phyloP scores from a whole-genome alignment of 495 filamentous ascomycete genomes.

The Sordaria brevicollis region DNA sequence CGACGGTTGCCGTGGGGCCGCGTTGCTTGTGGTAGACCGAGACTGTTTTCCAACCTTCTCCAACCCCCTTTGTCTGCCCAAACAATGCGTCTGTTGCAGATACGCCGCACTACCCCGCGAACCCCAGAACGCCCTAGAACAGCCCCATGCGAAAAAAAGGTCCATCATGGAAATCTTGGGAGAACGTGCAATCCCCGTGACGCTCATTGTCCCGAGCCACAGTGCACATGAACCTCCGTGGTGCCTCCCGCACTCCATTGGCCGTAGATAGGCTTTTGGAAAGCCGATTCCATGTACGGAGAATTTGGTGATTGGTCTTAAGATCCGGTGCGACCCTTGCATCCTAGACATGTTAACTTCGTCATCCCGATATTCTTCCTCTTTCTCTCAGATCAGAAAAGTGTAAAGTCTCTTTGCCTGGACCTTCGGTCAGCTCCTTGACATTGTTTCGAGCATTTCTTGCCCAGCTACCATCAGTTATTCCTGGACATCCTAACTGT shows the following conservation, averaged over 20 bases:
- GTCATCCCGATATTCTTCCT: not conserved
- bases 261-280: not conserved
- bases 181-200: not conserved
- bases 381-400: not conserved
- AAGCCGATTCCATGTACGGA: not conserved
- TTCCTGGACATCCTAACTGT: not conserved
- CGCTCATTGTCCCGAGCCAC: not conserved
- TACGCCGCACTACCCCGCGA: not conserved
- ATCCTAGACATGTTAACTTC: not conserved
- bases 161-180: not conserved
- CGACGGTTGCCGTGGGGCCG: constrained; percentile 15
- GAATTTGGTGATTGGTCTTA: not conserved
- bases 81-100: not conserved
- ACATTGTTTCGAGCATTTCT: not conserved
- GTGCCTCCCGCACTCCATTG: not conserved
- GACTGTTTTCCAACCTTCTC: not conserved
- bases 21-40: not conserved
- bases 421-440: not conserved
- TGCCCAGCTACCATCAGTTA: not conserved
- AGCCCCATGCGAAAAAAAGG: not conserved
- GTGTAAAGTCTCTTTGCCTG: not conserved
- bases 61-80: not conserved
- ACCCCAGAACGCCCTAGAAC: not conserved
- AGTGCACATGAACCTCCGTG: not conserved
- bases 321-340: not conserved